Evolutionary conservation across 2,329 filamentous ascomycete genomes (phyloP).

Genomic region (Sclerotinia trifoliorum): DNA sequence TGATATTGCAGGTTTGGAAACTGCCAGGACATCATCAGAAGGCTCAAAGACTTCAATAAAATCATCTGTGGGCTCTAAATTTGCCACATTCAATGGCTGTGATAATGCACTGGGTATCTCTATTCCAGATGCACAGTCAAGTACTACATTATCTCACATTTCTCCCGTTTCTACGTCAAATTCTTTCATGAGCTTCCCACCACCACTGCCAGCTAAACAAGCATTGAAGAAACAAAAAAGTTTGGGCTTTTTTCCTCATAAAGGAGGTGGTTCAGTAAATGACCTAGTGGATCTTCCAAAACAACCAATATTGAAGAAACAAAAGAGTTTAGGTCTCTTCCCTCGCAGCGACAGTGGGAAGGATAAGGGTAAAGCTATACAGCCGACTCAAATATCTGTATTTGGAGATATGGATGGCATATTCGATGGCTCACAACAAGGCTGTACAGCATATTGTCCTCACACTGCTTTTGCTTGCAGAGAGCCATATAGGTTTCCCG

Average conservation of each 20-base stretch:
- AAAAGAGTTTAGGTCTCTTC: constrained; percentile 12
- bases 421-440: constrained; percentile 15
- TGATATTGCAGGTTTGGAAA: not conserved
- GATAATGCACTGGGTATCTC: constrained; percentile 16
- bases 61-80: not conserved
- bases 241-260: not conserved
- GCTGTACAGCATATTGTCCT: constrained; percentile 5
- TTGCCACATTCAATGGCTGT: too few species aligned
- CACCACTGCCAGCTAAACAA: not conserved
- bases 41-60: not conserved
- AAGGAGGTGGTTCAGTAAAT: not conserved
- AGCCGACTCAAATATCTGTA: not conserved
- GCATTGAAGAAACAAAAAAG: constrained; percentile 7
- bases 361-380: not conserved
- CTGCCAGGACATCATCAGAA: not conserved
- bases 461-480: constrained; percentile 7
- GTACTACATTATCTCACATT: not conserved
- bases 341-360: not conserved
- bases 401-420: not conserved
- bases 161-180: too few species aligned
- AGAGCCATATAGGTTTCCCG: constrained; percentile 14
- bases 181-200: constrained; percentile 1
- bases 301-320: not conserved
- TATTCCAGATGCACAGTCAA: not conserved
- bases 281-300: not conserved